These are phyloP conservation scores for Boletus rubescentipes DNA, from an alignment of 768 basidiomycete genomes.

Conservation along the genomic window DNA sequence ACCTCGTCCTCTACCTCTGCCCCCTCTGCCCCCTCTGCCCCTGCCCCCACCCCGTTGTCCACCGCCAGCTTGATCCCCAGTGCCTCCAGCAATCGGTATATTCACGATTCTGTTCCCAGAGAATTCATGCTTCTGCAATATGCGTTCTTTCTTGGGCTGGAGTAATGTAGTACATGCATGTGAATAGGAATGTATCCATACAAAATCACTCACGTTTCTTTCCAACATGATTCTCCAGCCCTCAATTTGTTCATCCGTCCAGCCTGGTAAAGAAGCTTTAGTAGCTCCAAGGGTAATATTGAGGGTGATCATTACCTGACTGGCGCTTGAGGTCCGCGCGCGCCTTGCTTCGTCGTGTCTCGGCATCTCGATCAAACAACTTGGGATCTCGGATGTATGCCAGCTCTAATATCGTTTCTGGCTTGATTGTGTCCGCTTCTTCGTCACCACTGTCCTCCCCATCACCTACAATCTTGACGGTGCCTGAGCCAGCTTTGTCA, in stretches of 20 bases:
- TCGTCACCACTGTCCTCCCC: conserved; percentile 49
- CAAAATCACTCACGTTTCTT: conserved; percentile 60
- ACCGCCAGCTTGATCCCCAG: conserved; percentile 7
- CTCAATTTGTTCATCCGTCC: conserved; percentile 85
- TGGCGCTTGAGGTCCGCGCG: conserved; percentile 63
- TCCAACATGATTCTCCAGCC: conserved; percentile 93
- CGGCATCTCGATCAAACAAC: conserved; percentile 73
- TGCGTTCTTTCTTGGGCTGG: conserved; percentile 72
- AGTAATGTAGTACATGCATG: conserved; percentile 1
- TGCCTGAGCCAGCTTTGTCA: conserved; percentile 39
- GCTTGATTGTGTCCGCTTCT: conserved; percentile 31
- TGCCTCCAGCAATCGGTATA: background rate
- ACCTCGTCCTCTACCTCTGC: conserved; percentile 42
- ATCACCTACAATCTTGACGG: conserved; percentile 55
- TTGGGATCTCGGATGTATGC: conserved; percentile 75
- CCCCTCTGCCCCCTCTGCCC: conserved; percentile 36
- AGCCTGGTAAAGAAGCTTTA: conserved; percentile 42
- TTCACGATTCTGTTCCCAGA: conserved; percentile 51
- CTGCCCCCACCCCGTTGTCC: conserved; percentile 15
- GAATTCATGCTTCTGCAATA: conserved; percentile 76
- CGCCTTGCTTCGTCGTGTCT: conserved; percentile 67
- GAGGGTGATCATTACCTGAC: conserved; percentile 50
- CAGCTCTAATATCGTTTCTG: conserved; percentile 69
- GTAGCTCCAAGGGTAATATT: background rate
- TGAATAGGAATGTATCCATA: conserved; percentile 9